Conservation (phyloP, 2,329 filamentous ascomycete genomes). For the Clonostachys chloroleuca region DNA sequence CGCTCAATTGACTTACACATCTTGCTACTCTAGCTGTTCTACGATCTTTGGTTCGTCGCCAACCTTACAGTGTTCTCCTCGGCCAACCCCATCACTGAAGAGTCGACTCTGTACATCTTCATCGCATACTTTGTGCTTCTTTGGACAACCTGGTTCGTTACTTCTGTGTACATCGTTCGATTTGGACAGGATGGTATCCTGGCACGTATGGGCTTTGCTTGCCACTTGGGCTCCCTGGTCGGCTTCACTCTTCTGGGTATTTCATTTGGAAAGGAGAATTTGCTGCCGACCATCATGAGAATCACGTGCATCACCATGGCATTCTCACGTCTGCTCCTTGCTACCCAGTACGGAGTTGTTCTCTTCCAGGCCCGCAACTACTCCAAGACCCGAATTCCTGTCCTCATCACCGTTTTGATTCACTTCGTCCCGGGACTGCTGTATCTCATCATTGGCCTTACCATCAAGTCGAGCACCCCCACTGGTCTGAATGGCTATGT, state of each 20-base stretch:
- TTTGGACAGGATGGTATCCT: conserved; percentile 62
- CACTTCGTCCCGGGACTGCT: conserved; percentile 26
- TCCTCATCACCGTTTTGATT: conserved; percentile 26
- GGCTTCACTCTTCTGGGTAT: conserved; percentile 58
- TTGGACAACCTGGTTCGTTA: conserved; percentile 66
- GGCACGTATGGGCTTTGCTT: conserved; percentile 49
- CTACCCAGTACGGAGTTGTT: conserved; percentile 47
- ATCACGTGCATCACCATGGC: conserved; percentile 44
- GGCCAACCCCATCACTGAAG: conserved; percentile 21
- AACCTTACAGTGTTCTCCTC: conserved; percentile 57
- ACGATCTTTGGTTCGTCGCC: conserved; percentile 41
- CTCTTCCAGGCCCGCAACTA: conserved; percentile 35
- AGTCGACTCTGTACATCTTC: conserved; percentile 22
- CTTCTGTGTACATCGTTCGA: conserved; percentile 60
- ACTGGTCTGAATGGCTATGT: conserved; percentile 21
- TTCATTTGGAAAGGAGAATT: conserved; percentile 31
- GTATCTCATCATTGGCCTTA: conserved; percentile 35
- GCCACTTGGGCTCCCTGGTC: conserved; percentile 61
- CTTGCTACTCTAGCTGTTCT: conserved; percentile 26
- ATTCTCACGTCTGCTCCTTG: conserved; percentile 45
- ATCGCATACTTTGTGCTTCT: conserved; percentile 39
- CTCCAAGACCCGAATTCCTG: conserved; percentile 24
- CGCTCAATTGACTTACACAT: conserved; percentile 11
- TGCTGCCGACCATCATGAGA: conserved; percentile 25
- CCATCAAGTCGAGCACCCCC: conserved; percentile 15